A percentile compares a stretch with the other conserved stretches of the same genome.
Evolutionary conservation across 768 basidiomycete genomes (phyloP).

Genomic region (Tulasnella calospora): DNA sequence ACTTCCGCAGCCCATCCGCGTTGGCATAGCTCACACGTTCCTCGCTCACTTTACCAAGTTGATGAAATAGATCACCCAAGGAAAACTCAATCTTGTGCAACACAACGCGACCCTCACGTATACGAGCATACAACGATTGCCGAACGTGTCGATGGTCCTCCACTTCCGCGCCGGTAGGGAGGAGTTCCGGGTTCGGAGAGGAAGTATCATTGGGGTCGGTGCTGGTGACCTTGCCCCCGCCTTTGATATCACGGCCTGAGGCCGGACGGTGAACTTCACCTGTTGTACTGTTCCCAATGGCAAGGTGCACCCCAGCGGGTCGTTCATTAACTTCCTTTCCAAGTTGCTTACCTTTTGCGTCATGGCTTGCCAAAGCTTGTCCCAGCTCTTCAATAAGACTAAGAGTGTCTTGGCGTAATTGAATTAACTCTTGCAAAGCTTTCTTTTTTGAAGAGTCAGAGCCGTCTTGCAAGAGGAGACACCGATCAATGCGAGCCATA

Average conservation of each 20-base stretch:
- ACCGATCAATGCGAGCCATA: constrained; percentile 49
- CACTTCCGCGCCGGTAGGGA: constrained; percentile 32
- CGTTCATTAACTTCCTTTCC: constrained; percentile 44
- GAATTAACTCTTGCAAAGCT: constrained; percentile 50
- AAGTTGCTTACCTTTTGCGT: constrained; percentile 48
- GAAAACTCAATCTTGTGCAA: constrained; percentile 74
- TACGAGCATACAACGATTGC: constrained; percentile 50
- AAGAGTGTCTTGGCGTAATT: constrained; percentile 54
- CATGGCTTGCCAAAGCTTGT: constrained; percentile 48
- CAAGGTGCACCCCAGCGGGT: not conserved
- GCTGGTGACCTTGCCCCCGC: constrained; percentile 51
- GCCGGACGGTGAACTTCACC: not conserved
- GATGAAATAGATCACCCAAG: constrained; percentile 74
- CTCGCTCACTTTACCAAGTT: constrained; percentile 51
- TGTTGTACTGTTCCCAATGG: not conserved
- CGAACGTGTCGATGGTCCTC: constrained; percentile 54
- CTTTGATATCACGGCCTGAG: constrained; percentile 28
- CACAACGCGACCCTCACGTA: constrained; percentile 62
- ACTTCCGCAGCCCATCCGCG: constrained; percentile 63
- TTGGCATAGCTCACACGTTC: constrained; percentile 62
- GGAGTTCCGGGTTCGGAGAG: not conserved
- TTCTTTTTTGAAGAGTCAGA: constrained; percentile 46
- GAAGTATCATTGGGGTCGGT: constrained; percentile 26
- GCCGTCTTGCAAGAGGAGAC: constrained; percentile 59
- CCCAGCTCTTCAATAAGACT: constrained; percentile 54